Percentiles rank a stretch among this genome's conserved stretches.
Conservation (phyloP, 495 filamentous ascomycete genomes). For the Penicillium pancosmium region DNA sequence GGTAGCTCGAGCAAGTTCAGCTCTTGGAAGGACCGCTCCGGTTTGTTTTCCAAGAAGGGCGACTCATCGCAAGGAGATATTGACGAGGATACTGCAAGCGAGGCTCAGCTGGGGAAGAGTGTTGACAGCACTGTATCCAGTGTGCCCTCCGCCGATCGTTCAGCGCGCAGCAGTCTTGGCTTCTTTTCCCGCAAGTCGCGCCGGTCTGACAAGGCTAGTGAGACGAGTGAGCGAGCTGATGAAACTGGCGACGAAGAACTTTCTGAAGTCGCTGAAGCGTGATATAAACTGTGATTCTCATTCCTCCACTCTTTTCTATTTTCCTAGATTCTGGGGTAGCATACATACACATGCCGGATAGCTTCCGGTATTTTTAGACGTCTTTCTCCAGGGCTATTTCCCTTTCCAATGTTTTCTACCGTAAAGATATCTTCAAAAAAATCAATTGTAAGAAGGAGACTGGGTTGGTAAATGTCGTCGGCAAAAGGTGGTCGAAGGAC, state of each 20-base stretch:
- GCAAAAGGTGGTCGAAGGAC: too few species aligned
- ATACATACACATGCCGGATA: constrained; percentile 9
- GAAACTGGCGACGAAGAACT: constrained; percentile 54
- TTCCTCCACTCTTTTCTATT: constrained; percentile 10
- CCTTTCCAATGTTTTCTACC: too few species aligned
- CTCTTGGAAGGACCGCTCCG: constrained; percentile 67
- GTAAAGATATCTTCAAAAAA: too few species aligned
- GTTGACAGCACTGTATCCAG: constrained; percentile 49
- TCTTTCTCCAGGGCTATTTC: not conserved
- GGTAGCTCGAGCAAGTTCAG: constrained; percentile 80
- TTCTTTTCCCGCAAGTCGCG: constrained; percentile 56
- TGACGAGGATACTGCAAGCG: constrained; percentile 48
- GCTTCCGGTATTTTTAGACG: not conserved
- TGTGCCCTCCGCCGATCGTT: constrained; percentile 48
- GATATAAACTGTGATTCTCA: constrained; percentile 8
- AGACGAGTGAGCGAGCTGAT: constrained; percentile 50
- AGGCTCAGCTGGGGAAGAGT: constrained; percentile 52
- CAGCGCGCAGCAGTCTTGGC: constrained; percentile 47
- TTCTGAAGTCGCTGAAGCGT: constrained; percentile 29
- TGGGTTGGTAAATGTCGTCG: too few species aligned
- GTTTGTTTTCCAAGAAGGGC: constrained; percentile 65
- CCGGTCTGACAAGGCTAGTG: constrained; percentile 48
- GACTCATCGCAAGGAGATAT: constrained; percentile 53
- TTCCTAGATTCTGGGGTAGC: constrained; percentile 13
- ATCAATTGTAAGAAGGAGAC: too few species aligned